These are phyloP conservation scores for Aureobasidium namibiae DNA, from an alignment of 2,329 filamentous ascomycete species.

Conservation along the genomic window DNA sequence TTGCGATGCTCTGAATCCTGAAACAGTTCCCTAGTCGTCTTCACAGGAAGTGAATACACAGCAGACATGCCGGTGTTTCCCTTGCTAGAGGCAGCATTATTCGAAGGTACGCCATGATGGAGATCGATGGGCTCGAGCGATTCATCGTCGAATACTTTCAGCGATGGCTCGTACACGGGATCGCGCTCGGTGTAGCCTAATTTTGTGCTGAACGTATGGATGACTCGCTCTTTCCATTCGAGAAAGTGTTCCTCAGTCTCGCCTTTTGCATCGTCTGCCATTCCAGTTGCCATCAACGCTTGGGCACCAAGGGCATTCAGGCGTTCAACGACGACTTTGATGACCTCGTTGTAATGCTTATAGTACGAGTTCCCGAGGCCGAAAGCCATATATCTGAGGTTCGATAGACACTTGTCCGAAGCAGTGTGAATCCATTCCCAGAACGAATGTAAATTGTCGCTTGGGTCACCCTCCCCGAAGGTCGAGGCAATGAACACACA, in stretches of 20 bases:
- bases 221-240: constrained; percentile 33
- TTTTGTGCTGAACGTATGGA: constrained; percentile 23
- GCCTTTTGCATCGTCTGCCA: constrained; percentile 35
- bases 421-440: constrained; percentile 28
- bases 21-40: constrained; percentile 28
- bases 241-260: constrained; percentile 37
- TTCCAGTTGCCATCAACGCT: constrained; percentile 26
- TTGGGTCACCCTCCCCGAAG: constrained; percentile 24
- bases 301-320: constrained; percentile 28
- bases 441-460: constrained; percentile 34
- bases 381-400: constrained; percentile 48
- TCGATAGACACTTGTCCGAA: constrained; percentile 13
- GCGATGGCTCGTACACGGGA: constrained; percentile 26
- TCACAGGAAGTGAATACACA: constrained; percentile 26
- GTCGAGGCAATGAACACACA: constrained; percentile 23
- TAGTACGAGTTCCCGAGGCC: constrained; percentile 99
- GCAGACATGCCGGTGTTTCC: constrained; percentile 24
- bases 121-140: constrained; percentile 21
- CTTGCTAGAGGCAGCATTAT: constrained; percentile 15
- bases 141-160: constrained; percentile 23
- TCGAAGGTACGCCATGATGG: constrained; percentile 22
- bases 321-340: constrained; percentile 28
- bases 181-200: constrained; percentile 28
- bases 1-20: constrained; percentile 26
- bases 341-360: constrained; percentile 49